A percentile compares a stretch with the other conserved stretches of the same genome.
These are phyloP conservation scores for Fusarium tupiense DNA, from an alignment of 2,329 filamentous ascomycete species.

Conservation along the genomic window DNA sequence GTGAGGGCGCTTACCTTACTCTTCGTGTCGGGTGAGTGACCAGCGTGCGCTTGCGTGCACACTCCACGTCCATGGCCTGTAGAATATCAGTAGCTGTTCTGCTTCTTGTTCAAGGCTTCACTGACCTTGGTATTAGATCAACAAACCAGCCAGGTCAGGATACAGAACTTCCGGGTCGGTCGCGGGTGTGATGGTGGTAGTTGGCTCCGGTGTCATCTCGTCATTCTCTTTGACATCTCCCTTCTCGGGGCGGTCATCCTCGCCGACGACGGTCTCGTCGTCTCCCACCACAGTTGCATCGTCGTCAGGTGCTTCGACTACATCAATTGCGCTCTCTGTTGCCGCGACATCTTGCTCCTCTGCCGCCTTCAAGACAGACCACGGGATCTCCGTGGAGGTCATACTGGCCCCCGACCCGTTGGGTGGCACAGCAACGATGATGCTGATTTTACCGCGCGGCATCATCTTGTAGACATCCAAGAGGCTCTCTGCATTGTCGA, in stretches of 20 bases:
- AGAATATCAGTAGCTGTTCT: neutral
- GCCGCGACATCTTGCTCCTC: neutral
- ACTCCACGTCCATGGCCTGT: neutral
- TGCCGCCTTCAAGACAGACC: neutral
- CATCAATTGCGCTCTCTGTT: neutral
- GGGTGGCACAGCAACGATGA: neutral
- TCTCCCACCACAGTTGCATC: neutral
- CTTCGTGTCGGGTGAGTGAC: neutral
- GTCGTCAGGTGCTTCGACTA: rapidly evolving
- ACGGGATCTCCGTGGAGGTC: neutral
- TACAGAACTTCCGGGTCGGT: neutral
- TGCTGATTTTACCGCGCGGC: rapidly evolving
- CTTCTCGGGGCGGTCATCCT: neutral
- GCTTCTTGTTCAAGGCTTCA: neutral
- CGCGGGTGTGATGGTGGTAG: neutral
- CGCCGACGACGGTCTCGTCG: neutral
- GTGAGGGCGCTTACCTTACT: neutral
- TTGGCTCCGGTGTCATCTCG: neutral
- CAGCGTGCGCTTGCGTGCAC: neutral
- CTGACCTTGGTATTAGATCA: neutral
- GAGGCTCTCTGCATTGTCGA: rapidly evolving
- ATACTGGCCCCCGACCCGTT: neutral
- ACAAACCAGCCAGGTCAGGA: neutral
- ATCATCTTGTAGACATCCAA: rapidly evolving
- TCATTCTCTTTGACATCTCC: neutral